Conservation (phyloP, 2,329 filamentous ascomycete species). For the Fusarium albidum region DNA sequence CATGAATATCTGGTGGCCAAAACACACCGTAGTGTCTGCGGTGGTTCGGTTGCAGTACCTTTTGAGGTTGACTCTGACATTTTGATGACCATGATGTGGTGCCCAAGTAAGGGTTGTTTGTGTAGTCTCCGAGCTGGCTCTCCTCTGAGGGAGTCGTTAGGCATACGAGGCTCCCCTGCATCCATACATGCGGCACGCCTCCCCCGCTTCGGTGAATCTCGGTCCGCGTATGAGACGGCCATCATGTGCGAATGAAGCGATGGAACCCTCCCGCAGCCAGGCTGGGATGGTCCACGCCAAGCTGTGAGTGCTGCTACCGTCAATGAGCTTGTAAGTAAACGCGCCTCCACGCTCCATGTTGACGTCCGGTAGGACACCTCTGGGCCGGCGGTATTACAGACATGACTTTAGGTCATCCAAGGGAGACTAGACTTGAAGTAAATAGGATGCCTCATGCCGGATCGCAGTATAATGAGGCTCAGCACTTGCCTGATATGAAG, state of each 20-base stretch:
- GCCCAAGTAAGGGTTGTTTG: neutral
- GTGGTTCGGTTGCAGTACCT: neutral
- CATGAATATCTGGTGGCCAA: neutral
- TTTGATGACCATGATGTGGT: neutral
- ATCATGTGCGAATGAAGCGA: neutral
- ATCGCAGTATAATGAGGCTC: too few species aligned
- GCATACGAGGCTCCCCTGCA: neutral
- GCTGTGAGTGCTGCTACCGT: too few species aligned
- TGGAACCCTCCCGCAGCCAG: too few species aligned
- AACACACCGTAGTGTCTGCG: neutral
- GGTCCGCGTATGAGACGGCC: slow-evolving; percentile 2
- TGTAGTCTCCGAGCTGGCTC: neutral
- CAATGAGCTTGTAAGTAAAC: too few species aligned
- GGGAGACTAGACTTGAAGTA: too few species aligned
- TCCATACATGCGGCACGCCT: slow-evolving; percentile 5
- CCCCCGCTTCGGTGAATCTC: slow-evolving; percentile 14
- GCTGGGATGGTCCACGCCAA: too few species aligned
- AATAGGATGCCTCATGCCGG: too few species aligned
- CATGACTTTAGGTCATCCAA: too few species aligned
- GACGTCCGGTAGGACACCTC: too few species aligned
- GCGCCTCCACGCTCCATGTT: too few species aligned
- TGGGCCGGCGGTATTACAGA: too few species aligned
- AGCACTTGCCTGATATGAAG: too few species aligned
- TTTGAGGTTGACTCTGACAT: slow-evolving; percentile 12
- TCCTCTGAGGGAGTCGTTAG: neutral